A percentile compares a stretch with the other conserved stretches of the same genome.
Conservation (phyloP, 2,329 filamentous ascomycete genomes). For the Beauveria caledonica region DNA sequence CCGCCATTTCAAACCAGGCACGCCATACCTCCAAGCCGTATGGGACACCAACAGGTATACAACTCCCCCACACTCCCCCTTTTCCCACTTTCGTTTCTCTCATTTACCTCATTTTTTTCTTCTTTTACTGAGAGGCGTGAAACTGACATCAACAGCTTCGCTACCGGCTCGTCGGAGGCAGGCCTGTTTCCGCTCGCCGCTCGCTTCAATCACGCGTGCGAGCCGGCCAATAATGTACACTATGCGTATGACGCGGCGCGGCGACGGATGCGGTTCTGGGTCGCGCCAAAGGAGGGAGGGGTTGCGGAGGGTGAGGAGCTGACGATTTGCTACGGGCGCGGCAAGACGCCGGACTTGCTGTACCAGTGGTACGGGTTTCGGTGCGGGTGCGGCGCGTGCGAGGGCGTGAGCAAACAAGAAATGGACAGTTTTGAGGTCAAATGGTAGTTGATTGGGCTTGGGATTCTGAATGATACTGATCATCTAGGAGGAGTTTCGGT, state of each 20-base stretch:
- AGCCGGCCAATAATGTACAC: constrained; percentile 31
- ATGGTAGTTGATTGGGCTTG: neutral
- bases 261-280: constrained; percentile 33
- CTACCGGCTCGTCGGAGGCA: constrained; percentile 19
- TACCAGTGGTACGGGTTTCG: constrained; percentile 42
- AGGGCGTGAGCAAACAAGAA: constrained; percentile 10
- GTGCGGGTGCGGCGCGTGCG: constrained; percentile 42
- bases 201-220: constrained; percentile 52
- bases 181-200: constrained; percentile 43
- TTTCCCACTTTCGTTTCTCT: too few relatives aligned
- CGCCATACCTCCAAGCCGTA: constrained; percentile 27
- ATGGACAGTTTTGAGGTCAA: neutral
- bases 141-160: constrained; percentile 20
- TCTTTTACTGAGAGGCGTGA: too few relatives aligned
- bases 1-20: constrained; percentile 20
- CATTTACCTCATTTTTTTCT: too few relatives aligned
- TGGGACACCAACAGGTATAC: constrained; percentile 41
- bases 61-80: too few relatives aligned
- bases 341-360: constrained; percentile 27
- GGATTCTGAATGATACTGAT: neutral
- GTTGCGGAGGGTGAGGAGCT: constrained; percentile 39
- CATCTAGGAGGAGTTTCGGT: neutral
- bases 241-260: constrained; percentile 32
- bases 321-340: constrained; percentile 40
- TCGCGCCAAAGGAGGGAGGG: constrained; percentile 20